Conservation (phyloP, 1,284 basidiomycete species). For the Fistulinella staudtii region DNA sequence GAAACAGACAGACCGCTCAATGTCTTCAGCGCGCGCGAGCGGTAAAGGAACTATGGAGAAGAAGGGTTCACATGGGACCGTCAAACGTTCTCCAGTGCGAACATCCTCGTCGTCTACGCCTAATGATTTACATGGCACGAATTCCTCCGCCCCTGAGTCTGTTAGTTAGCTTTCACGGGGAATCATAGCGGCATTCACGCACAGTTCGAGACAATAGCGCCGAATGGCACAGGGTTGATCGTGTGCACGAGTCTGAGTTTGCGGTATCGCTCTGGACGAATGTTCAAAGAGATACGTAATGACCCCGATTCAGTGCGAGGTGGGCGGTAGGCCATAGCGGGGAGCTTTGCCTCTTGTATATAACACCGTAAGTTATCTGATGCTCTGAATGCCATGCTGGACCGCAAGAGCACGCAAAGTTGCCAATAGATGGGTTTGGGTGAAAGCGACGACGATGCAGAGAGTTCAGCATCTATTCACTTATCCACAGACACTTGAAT, state of each 20-base stretch:
- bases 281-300: constrained; percentile 41
- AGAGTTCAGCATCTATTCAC: neutral
- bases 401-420: neutral
- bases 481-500: constrained; percentile 23
- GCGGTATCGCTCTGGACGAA: constrained; percentile 47
- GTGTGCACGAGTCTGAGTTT: constrained; percentile 44
- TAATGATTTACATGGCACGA: constrained; percentile 36
- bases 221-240: constrained; percentile 31
- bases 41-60: constrained; percentile 32
- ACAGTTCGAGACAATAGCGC: constrained; percentile 37
- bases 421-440: neutral
- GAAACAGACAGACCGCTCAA: constrained; percentile 37
- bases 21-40: constrained; percentile 34
- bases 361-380: constrained; percentile 49
- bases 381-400: constrained; percentile 27
- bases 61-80: constrained; percentile 42
- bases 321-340: constrained; percentile 40
- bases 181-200: constrained; percentile 12
- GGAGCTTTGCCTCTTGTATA: constrained; percentile 45
- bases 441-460: neutral
- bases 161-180: constrained; percentile 6
- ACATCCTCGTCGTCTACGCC: constrained; percentile 37
- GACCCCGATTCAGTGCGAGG: constrained; percentile 40
- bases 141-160: constrained; percentile 35
- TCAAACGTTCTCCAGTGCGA: constrained; percentile 39